Evolutionary conservation across 768 basidiomycete genomes (phyloP).

Genomic region (Pleurotus djamor): DNA sequence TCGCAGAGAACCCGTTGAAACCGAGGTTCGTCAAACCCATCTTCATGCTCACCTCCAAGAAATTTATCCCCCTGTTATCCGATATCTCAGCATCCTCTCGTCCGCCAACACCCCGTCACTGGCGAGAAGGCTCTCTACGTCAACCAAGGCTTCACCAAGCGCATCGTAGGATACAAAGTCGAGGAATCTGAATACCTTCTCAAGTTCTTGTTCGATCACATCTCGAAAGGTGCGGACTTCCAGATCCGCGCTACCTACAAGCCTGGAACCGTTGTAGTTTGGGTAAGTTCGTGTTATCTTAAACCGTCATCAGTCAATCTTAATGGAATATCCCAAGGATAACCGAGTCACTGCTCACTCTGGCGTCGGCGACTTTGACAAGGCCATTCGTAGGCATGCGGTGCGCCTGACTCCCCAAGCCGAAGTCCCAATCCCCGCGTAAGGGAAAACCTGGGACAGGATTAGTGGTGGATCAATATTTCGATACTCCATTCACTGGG

Average conservation of each 20-base stretch:
- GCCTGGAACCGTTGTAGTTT: constrained; percentile 55
- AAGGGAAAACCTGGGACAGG: too few relatives aligned
- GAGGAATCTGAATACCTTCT: constrained; percentile 57
- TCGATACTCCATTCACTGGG: too few relatives aligned
- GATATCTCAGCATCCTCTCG: constrained; percentile 43
- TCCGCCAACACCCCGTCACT: constrained; percentile 58
- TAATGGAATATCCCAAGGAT: constrained; percentile 22
- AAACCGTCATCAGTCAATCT: not conserved
- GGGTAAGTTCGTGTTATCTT: constrained; percentile 31
- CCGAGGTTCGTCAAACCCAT: constrained; percentile 26
- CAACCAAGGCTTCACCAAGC: constrained; percentile 52
- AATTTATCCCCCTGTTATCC: not conserved
- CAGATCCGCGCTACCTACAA: constrained; percentile 47
- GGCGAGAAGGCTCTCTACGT: constrained; percentile 63
- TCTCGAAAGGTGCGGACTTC: constrained; percentile 48
- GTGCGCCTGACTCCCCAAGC: constrained; percentile 48
- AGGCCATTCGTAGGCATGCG: constrained; percentile 37
- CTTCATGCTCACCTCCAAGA: not conserved
- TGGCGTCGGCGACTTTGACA: constrained; percentile 36
- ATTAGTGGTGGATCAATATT: too few relatives aligned
- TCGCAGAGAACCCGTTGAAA: constrained; percentile 47
- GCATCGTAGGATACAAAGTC: constrained; percentile 52
- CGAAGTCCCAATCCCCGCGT: constrained; percentile 38
- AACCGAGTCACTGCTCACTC: constrained; percentile 48
- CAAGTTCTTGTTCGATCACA: constrained; percentile 53